Evolutionary conservation across 1,284 basidiomycete species (phyloP).

Genomic region (Phellopilus nigrolimitatus): DNA sequence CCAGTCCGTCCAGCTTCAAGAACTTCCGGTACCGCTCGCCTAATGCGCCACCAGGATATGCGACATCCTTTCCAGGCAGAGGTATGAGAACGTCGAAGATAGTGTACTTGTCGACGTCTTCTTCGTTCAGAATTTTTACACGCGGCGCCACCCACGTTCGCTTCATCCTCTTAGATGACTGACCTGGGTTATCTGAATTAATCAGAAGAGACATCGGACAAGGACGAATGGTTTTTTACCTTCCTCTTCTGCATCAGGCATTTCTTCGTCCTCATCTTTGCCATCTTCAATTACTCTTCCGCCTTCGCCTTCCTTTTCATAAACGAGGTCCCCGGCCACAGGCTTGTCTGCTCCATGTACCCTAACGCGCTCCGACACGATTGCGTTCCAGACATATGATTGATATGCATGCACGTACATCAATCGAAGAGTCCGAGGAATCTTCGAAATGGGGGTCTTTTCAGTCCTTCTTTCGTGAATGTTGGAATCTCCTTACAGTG

Average conservation of each 20-base stretch:
- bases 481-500: conserved; percentile 47
- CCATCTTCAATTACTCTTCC: conserved; percentile 39
- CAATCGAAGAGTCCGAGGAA: conserved; percentile 88
- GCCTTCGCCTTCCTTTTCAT: conserved; percentile 32
- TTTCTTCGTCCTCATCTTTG: conserved; percentile 27
- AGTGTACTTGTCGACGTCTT: conserved; percentile 72
- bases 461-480: not conserved
- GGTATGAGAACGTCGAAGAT: conserved; percentile 97
- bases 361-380: conserved; percentile 88
- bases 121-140: conserved; percentile 73
- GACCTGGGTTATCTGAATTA: conserved; percentile 27
- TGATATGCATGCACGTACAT: conserved; percentile 99
- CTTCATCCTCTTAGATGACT: conserved; percentile 35
- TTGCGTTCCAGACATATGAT: conserved; percentile 97
- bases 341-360: conserved; percentile 72
- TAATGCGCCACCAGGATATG: conserved; percentile 79
- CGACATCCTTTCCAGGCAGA: conserved; percentile 88
- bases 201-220: not conserved
- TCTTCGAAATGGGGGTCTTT: conserved; percentile 43
- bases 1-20: conserved; percentile 79
- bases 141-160: conserved; percentile 54
- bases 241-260: conserved; percentile 37
- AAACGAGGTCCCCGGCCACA: conserved; percentile 85
- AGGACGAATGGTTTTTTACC: conserved; percentile 32
- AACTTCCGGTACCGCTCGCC: conserved; percentile 82